Base-by-base conservation (phyloP, 352 stramenopile genomes). In the Phytophthora syringae region DNA sequence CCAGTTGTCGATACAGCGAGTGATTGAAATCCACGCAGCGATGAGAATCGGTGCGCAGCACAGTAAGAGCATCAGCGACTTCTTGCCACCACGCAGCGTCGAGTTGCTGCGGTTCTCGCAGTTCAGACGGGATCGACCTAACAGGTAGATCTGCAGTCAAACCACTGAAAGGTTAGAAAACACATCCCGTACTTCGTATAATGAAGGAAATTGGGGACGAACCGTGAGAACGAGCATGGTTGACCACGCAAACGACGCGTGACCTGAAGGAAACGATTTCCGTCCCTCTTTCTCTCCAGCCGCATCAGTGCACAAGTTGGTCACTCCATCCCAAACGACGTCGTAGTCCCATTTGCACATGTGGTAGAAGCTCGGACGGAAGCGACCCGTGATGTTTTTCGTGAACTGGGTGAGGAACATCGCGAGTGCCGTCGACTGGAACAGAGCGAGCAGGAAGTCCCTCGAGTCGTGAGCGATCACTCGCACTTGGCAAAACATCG, bases 1-100 rank as follows among this genome's bases (percentile, higher is more conserved):
- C 86, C 86, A 93, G 59, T 95, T 95, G 71, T 93, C 86, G 48
- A 92, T 79, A 25, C 83, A 89, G 45, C 86, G 86, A 15, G 86
- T 89, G 25, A 93, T 67, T 2, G 79, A 72, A 36, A 93, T 80
- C 86, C 86, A 95, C 2, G 85, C 43, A 18, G 86, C 84, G 12
- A 93, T 43, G 1, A 92, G 27, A 22, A 78, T 76, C 20, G 86
- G 86, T 12, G 69, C 37, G 55, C 86, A 90, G 62, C 83, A 89
- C 28, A 93, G 5, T 51, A 93, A 88, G 7, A 93, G 61, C 71
- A 87, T 81, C 44, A 91, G 22, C 32, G 72, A 86, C 59, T 88
- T 92, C 50, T 79, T 74, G 18, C 67, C 73, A 15, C 83, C 84
- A 18, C 74, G 76, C 42, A 85, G 45, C 12, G 77, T 77, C 2